These are phyloP conservation scores for Elongisporangium anandrum DNA, from an alignment of 352 stramenopile genomes.

Conservation along the genomic window DNA sequence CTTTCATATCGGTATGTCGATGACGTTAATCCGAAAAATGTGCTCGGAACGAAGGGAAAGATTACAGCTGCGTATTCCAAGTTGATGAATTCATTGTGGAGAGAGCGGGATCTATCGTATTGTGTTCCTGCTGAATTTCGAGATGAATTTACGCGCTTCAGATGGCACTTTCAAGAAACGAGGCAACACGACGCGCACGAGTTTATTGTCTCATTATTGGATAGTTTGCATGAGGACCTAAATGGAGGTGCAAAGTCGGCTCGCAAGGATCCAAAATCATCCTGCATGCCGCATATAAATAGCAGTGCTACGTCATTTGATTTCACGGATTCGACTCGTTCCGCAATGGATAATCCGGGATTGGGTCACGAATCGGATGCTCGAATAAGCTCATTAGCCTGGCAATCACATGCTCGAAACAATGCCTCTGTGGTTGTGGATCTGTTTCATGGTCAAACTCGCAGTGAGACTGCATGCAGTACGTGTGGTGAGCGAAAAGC, in stretches of 20 bases:
- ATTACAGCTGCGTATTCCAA: slow-evolving; percentile 88
- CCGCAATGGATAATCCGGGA: background rate
- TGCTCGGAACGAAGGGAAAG: slow-evolving; percentile 87
- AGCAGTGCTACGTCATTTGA: background rate
- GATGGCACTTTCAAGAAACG: slow-evolving; percentile 66
- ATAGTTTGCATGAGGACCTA: slow-evolving; percentile 98
- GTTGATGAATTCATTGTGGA: slow-evolving; percentile 66
- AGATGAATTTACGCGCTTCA: slow-evolving; percentile 62
- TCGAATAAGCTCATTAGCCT: slow-evolving; percentile 39
- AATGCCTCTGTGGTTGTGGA: slow-evolving; percentile 97
- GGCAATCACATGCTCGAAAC: slow-evolving; percentile 35
- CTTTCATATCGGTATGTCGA: slow-evolving; percentile 84
- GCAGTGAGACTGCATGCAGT: slow-evolving; percentile 92
- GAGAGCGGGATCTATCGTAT: slow-evolving; percentile 40
- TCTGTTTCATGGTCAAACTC: slow-evolving; percentile 94
- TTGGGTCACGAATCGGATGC: slow-evolving; percentile 37
- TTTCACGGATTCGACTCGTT: background rate
- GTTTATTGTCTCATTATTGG: slow-evolving; percentile 94
- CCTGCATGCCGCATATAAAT: slow-evolving; percentile 20
- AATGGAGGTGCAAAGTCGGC: slow-evolving; percentile 75
- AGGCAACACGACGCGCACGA: slow-evolving; percentile 96
- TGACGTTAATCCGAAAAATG: slow-evolving; percentile 95
- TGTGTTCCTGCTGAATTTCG: slow-evolving; percentile 51
- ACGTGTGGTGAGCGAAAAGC: slow-evolving; percentile 91
- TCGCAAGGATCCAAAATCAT: slow-evolving; percentile 7